phyloP scores from a whole-genome alignment of 202 grass and related monocot species.

The Bolboschoenoplectus hybrid region DNA sequence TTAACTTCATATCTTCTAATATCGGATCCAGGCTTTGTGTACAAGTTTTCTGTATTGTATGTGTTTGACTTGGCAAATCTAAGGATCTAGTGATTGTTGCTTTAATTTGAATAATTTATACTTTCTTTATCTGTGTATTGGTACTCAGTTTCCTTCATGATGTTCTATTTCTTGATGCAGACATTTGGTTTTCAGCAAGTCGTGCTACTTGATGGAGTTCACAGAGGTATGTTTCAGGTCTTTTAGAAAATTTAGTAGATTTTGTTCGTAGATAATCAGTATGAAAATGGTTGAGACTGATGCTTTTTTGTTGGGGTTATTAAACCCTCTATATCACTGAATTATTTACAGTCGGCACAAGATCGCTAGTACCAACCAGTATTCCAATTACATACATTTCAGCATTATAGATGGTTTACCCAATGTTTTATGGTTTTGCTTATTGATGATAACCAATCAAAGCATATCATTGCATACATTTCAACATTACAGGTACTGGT shows the following conservation, averaged over 20 bases:
- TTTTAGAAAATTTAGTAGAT: not conserved
- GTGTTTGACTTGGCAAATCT: not conserved
- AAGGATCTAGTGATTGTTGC: not conserved
- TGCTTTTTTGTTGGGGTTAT: not conserved
- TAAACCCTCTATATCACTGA: not conserved
- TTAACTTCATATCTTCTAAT: not conserved
- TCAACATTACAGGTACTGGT: not conserved
- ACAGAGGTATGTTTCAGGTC: not conserved
- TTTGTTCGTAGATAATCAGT: not conserved
- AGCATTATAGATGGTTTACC: not conserved
- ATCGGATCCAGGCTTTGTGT: not conserved
- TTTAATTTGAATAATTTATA: not conserved
- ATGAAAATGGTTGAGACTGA: not conserved
- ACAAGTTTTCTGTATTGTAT: not conserved
- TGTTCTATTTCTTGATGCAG: slow-evolving; percentile 29
- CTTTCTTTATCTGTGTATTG: not conserved
- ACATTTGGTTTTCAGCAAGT: not conserved
- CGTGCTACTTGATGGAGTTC: not conserved
- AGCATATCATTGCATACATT: not conserved
- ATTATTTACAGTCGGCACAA: not conserved
- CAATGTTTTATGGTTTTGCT: not conserved
- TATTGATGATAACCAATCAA: not conserved
- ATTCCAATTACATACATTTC: not conserved
- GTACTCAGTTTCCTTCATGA: not conserved
- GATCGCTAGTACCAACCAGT: not conserved